These are phyloP conservation scores for Plasmodium gallinaceum DNA, from an alignment of 169 alveolate genomes.

Conservation along the genomic window DNA sequence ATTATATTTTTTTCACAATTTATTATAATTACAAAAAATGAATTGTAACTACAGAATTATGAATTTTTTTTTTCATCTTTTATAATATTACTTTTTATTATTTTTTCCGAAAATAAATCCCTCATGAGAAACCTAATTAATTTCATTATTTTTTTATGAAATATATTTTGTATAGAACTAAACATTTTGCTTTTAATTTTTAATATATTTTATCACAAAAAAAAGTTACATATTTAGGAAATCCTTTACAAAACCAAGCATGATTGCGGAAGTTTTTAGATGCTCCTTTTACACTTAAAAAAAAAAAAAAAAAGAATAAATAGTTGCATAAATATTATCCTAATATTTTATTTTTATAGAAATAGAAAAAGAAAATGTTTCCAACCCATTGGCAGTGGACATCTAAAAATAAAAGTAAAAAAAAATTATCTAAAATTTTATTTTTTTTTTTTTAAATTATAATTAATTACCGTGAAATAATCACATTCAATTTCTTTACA, in stretches of 20 bases:
- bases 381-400: constrained; percentile 77
- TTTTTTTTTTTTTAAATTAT: constrained; percentile 1
- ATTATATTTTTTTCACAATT: not conserved
- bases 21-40: not conserved
- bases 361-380: constrained; percentile 7
- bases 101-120: constrained; percentile 76
- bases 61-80: constrained; percentile 11
- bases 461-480: constrained; percentile 66
- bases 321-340: not conserved
- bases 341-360: constrained; percentile 3
- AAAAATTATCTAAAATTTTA: constrained; percentile 3
- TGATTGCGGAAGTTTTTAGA: constrained; percentile 66
- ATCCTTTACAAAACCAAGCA: constrained; percentile 77
- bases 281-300: constrained; percentile 59
- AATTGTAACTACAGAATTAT: not conserved
- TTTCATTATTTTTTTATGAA: not conserved
- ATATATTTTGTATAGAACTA: not conserved
- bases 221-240: constrained; percentile 69
- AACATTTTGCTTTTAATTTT: too few species aligned
- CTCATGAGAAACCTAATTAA: constrained; percentile 69
- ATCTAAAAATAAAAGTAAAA: constrained; percentile 33
- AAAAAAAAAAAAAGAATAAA: constrained; percentile 3
- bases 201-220: not conserved
- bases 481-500: constrained; percentile 63
- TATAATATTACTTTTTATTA: constrained; percentile 33